Percentiles rank a stretch among this genome's conserved stretches.
Evolutionary conservation across 2,329 filamentous ascomycete genomes (phyloP).

Genomic region (Zasmidium angulare): DNA sequence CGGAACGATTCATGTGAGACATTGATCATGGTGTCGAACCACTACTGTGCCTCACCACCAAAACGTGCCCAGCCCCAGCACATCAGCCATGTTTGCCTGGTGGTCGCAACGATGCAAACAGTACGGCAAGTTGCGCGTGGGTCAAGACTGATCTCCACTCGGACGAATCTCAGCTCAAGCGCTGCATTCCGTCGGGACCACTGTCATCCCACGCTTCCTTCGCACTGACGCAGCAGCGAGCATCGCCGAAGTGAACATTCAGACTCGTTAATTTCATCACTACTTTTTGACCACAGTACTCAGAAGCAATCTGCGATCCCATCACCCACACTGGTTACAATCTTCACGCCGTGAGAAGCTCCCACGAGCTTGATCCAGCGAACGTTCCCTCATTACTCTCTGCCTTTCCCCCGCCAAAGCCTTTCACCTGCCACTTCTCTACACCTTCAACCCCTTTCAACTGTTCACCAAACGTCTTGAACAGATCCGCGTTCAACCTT

Average conservation of each 20-base stretch:
- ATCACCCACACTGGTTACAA: too few relatives aligned
- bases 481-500: slow-evolving; percentile 47
- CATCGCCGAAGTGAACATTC: not conserved
- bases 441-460: slow-evolving; percentile 46
- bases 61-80: not conserved
- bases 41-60: too few relatives aligned
- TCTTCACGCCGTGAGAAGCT: slow-evolving; percentile 17
- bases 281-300: not conserved
- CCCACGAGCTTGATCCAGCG: slow-evolving; percentile 34
- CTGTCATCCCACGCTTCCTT: not conserved
- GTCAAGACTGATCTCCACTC: not conserved
- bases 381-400: slow-evolving; percentile 41
- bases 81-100: too few relatives aligned
- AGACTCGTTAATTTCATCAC: not conserved
- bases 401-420: slow-evolving; percentile 48
- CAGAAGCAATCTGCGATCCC: not conserved
- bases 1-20: too few relatives aligned
- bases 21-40: too few relatives aligned
- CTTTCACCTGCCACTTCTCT: slow-evolving; percentile 50
- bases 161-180: not conserved
- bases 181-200: not conserved
- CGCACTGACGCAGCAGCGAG: not conserved
- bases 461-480: slow-evolving; percentile 40
- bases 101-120: not conserved
- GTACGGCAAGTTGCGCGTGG: not conserved